Evolutionary conservation across 2,329 filamentous ascomycete genomes (phyloP).

Genomic region (Septoria linicola): DNA sequence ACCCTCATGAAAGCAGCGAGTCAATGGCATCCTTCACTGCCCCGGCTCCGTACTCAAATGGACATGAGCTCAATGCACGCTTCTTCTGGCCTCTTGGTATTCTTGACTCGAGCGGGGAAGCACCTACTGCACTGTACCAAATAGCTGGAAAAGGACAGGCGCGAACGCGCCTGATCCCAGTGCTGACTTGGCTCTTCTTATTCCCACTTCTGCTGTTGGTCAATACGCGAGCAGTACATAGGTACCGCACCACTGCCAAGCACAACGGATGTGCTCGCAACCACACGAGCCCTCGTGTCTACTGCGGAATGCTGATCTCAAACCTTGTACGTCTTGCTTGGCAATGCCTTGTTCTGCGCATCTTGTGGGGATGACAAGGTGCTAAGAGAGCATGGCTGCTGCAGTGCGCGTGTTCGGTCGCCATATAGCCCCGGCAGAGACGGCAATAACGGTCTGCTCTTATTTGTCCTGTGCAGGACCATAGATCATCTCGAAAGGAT

Average conservation of each 20-base stretch:
- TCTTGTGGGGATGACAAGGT: background rate
- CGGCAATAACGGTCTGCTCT: constrained; percentile 6
- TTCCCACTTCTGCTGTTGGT: background rate
- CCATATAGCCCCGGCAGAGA: constrained; percentile 6
- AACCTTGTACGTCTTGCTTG: background rate
- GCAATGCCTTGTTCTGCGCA: background rate
- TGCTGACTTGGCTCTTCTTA: background rate
- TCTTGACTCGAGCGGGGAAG: constrained; percentile 14
- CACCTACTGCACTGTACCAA: background rate
- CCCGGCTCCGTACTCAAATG: constrained; percentile 2
- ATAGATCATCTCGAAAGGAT: too few species aligned
- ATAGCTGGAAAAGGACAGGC: background rate
- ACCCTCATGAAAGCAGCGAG: background rate
- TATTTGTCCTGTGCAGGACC: background rate
- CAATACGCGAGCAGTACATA: background rate
- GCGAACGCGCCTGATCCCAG: background rate
- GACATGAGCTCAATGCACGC: constrained; percentile 4
- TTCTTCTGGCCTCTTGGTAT: constrained; percentile 16
- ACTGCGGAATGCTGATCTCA: constrained; percentile 4
- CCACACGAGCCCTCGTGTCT: constrained; percentile 6
- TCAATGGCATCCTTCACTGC: background rate
- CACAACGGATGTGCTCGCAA: background rate
- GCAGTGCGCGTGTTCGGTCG: background rate
- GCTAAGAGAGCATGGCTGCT: constrained; percentile 3
- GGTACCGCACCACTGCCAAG: background rate